Conservation (phyloP, 2,329 filamentous ascomycete species). For the Hypoxylon sp. region DNA sequence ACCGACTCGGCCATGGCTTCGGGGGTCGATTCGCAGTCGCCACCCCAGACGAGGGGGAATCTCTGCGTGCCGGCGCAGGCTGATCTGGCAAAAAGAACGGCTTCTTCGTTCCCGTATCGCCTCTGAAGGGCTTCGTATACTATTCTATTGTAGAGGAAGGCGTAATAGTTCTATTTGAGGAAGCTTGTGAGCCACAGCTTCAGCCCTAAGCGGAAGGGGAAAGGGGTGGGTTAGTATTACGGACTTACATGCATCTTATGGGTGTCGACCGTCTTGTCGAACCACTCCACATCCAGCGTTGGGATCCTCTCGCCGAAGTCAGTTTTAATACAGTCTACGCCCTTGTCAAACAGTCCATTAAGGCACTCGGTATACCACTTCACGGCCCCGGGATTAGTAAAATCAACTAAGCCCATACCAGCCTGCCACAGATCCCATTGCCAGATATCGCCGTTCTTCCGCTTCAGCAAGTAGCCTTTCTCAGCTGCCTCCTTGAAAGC, state of each 20-base stretch:
- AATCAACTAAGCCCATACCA: constrained; percentile 81
- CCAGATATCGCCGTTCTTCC: constrained; percentile 78
- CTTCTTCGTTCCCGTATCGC: constrained; percentile 66
- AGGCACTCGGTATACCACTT: constrained; percentile 76
- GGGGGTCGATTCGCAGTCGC: constrained; percentile 81
- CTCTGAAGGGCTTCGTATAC: constrained; percentile 76
- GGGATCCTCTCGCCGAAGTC: constrained; percentile 83
- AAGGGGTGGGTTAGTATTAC: not conserved
- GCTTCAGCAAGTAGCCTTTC: constrained; percentile 78
- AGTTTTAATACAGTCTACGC: constrained; percentile 81
- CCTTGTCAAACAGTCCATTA: constrained; percentile 75
- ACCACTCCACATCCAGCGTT: constrained; percentile 74
- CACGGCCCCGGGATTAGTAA: constrained; percentile 79
- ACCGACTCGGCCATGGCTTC: constrained; percentile 81
- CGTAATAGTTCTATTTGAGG: constrained; percentile 73
- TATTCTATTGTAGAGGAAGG: constrained; percentile 79
- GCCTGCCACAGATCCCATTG: constrained; percentile 86
- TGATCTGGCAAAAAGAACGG: constrained; percentile 76
- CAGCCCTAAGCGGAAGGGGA: not conserved
- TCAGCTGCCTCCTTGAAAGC: constrained; percentile 75
- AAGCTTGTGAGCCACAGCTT: not conserved
- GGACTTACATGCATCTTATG: constrained; percentile 72
- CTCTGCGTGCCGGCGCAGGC: constrained; percentile 78
- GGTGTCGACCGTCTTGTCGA: constrained; percentile 71
- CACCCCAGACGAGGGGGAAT: constrained; percentile 80